phyloP scores from a whole-genome alignment of 345 rosid genomes.

The Erucastrum elatum region DNA sequence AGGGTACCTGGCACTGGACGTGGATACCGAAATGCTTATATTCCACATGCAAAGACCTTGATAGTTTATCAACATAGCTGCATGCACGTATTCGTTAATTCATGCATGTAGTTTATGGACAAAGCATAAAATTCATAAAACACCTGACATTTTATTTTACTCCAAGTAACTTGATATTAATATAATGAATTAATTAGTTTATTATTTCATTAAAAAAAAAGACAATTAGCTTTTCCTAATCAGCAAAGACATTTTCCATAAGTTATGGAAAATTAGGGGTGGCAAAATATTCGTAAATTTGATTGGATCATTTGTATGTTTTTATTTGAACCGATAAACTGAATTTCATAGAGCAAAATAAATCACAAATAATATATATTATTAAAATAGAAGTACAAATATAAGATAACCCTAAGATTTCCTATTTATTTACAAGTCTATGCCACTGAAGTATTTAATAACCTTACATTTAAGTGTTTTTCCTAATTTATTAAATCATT shows the following conservation, averaged over 20 bases:
- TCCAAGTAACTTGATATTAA: background rate
- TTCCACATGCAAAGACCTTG: conserved; percentile 73
- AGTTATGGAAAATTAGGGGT: background rate
- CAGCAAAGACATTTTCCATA: background rate
- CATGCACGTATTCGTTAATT: conserved; percentile 6
- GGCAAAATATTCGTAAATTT: no score
- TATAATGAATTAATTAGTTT: background rate
- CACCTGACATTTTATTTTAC: background rate
- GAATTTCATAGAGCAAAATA: no score
- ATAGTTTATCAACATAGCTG: conserved; percentile 71
- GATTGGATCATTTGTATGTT: no score
- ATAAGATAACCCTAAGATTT: no score
- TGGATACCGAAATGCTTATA: conserved; percentile 68
- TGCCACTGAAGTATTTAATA: no score
- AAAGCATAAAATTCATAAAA: background rate
- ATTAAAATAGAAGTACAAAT: no score
- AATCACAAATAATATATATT: no score
- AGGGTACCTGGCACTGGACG: conserved; percentile 81
- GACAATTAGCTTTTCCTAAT: background rate
- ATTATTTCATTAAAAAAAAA: background rate
- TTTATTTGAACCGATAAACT: no score
- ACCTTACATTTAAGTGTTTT: no score
- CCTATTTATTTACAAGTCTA: no score
- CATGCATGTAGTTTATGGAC: background rate
- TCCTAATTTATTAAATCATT: no score